Evolutionary conservation across 768 basidiomycete species (phyloP).

Genomic region (Sarcodon aspratus): DNA sequence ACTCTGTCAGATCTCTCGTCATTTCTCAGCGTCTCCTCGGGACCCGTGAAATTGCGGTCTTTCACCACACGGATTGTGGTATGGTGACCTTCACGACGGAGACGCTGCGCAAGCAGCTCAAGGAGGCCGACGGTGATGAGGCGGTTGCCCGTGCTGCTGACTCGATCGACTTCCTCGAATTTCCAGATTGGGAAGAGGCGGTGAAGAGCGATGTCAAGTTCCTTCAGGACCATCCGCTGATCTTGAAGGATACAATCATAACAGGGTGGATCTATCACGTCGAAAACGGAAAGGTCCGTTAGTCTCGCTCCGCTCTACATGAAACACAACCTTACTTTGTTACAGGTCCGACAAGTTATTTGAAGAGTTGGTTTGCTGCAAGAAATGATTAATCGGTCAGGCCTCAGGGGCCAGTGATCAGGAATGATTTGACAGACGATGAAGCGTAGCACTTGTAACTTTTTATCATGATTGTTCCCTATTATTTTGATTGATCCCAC

Average conservation of each 20-base stretch:
- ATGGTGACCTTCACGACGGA: slow-evolving; percentile 54
- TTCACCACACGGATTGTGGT: slow-evolving; percentile 66
- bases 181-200: slow-evolving; percentile 36
- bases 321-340: too few species aligned
- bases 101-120: slow-evolving; percentile 37
- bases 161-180: slow-evolving; percentile 44
- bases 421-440: too few species aligned
- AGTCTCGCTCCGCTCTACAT: too few species aligned
- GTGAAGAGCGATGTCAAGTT: slow-evolving; percentile 49
- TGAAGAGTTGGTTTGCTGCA: too few species aligned
- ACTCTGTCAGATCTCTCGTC: slow-evolving; percentile 54
- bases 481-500: too few species aligned
- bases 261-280: slow-evolving; percentile 65
- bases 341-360: too few species aligned
- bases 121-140: slow-evolving; percentile 20
- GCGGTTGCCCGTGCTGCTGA: slow-evolving; percentile 21
- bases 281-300: slow-evolving; percentile 43
- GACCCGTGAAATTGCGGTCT: slow-evolving; percentile 54
- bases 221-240: slow-evolving; percentile 42
- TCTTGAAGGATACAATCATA: slow-evolving; percentile 39
- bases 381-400: too few species aligned
- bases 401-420: too few species aligned
- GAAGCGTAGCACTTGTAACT: too few species aligned
- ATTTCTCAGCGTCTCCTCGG: slow-evolving; percentile 66
- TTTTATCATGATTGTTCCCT: too few species aligned